Conservation (phyloP, 495 filamentous ascomycete genomes). For the Penicillium desertorum region DNA sequence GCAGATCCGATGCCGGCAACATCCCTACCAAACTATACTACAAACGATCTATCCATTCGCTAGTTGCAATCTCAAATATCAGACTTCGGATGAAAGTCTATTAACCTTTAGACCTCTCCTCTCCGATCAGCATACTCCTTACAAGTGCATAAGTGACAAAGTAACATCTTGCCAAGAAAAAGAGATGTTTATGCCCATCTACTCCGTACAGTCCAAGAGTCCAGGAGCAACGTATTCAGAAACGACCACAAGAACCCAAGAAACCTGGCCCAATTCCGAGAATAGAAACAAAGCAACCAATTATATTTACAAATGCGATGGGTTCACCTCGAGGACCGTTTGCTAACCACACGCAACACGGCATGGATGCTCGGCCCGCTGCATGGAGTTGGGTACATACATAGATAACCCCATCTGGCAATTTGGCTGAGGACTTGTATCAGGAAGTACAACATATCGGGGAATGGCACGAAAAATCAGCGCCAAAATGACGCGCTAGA, state of each 20-base stretch:
- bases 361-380: slow-evolving; percentile 30
- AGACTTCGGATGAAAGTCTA: not conserved
- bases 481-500: slow-evolving; percentile 18
- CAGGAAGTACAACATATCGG: slow-evolving; percentile 15
- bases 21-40: not conserved
- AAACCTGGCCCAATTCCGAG: slow-evolving; percentile 3
- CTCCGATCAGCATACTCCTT: not conserved
- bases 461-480: slow-evolving; percentile 5
- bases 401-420: slow-evolving; percentile 19
- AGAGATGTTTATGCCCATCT: not conserved
- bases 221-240: not conserved
- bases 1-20: not conserved
- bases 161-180: not conserved
- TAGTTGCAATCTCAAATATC: slow-evolving; percentile 7
- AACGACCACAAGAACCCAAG: not conserved
- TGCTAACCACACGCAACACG: slow-evolving; percentile 2
- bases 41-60: not conserved
- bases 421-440: slow-evolving; percentile 10
- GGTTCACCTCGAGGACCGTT: slow-evolving; percentile 3
- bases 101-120: not conserved
- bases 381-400: slow-evolving; percentile 21
- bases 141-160: not conserved
- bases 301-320: not conserved
- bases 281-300: not conserved
- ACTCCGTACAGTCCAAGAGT: not conserved